phyloP scores from a whole-genome alignment of 352 stramenopile genomes.

The Globisporangium recalcitrans region DNA sequence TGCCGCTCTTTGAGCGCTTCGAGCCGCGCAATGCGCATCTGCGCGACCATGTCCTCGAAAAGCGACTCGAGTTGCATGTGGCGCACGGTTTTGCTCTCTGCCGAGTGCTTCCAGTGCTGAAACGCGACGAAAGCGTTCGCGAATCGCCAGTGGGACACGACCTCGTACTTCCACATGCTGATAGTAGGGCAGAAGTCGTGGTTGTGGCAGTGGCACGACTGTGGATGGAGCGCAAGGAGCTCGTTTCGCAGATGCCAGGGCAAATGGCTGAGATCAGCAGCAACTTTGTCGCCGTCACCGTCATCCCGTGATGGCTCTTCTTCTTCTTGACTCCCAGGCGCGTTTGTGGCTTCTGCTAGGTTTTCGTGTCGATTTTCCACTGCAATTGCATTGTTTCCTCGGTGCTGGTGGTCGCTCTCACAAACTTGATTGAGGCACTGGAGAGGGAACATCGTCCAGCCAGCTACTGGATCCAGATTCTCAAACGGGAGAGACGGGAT shows the following conservation, averaged over 20 bases:
- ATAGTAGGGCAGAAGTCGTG: slow-evolving; percentile 10
- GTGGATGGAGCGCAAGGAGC: slow-evolving; percentile 23
- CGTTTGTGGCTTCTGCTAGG: neutral
- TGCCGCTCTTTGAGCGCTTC: slow-evolving; percentile 23
- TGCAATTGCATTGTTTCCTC: neutral
- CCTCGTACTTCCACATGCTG: slow-evolving; percentile 19
- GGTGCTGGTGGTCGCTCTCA: neutral
- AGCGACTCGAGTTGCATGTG: slow-evolving; percentile 27
- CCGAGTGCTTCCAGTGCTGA: slow-evolving; percentile 29
- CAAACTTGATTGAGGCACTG: neutral
- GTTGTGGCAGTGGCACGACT: slow-evolving; percentile 24
- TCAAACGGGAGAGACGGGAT: neutral
- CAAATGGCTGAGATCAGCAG: neutral
- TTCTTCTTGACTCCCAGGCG: neutral
- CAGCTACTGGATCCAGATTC: neutral
- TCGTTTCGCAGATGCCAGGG: slow-evolving; percentile 33
- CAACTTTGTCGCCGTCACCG: neutral
- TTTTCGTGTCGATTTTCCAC: neutral
- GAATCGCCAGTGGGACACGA: slow-evolving; percentile 33
- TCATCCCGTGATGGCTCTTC: neutral
- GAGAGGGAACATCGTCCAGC: slow-evolving; percentile 11
- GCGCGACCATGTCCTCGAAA: slow-evolving; percentile 21
- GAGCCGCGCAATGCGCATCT: slow-evolving; percentile 33
- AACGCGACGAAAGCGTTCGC: slow-evolving; percentile 28
- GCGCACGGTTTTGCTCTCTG: slow-evolving; percentile 14